Conservation (phyloP, 139 green algal genomes). For the Chlorella sp. region DNA sequence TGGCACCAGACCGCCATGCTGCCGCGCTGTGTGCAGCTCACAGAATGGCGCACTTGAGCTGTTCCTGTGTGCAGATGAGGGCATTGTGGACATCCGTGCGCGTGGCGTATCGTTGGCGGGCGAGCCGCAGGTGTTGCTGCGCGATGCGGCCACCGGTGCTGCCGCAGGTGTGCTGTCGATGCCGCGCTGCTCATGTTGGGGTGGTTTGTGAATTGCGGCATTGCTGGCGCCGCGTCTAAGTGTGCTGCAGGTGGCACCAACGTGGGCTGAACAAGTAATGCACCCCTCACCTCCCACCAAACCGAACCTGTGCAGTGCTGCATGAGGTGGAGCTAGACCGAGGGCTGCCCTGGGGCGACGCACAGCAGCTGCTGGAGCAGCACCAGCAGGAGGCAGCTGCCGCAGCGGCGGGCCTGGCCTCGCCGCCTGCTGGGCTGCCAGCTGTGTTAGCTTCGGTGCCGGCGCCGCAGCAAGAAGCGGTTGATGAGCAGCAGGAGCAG, state of each 20-base stretch:
- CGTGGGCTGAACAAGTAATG: no score
- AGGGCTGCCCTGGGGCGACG: constrained; percentile 54
- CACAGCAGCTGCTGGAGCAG: constrained; percentile 43
- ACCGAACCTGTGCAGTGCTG: no score
- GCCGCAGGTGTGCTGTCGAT: constrained; percentile 24
- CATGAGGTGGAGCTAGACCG: constrained; percentile 60
- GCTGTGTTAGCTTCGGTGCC: constrained; percentile 12
- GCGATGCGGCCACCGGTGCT: neutral
- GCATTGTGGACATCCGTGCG: constrained; percentile 66
- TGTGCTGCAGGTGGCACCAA: no score
- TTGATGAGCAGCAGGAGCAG: neutral
- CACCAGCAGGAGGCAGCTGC: neutral
- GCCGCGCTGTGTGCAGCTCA: no score
- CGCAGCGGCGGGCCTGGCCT: neutral
- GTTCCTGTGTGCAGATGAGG: constrained; percentile 62
- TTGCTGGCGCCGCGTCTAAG: no score
- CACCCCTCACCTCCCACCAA: no score
- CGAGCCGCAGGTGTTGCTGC: constrained; percentile 11
- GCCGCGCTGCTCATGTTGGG: no score
- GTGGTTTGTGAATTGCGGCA: no score
- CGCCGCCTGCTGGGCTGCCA: neutral
- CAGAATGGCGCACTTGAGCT: no score
- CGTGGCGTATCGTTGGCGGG: constrained; percentile 23
- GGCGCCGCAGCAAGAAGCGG: neutral
- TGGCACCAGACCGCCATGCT: no score